phyloP scores from a whole-genome alignment of 306 rosid species.

The Citrullus colocynthis region DNA sequence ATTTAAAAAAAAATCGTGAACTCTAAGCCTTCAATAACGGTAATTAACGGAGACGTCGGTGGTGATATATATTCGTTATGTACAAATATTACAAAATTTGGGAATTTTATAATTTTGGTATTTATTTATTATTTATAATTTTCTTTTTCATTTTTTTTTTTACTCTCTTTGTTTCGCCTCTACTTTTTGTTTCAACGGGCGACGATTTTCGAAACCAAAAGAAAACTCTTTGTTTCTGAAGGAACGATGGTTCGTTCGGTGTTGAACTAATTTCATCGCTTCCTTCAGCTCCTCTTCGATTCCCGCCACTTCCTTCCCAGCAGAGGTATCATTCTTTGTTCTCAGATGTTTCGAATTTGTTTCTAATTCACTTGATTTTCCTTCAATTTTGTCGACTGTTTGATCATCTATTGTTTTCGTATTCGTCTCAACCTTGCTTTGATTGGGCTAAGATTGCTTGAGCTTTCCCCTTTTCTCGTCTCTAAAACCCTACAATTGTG shows the following conservation, averaged over 20 bases:
- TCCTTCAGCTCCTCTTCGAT: conserved; percentile 60
- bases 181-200: conserved; percentile 88
- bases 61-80: conserved; percentile 49
- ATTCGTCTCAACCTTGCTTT: neutral
- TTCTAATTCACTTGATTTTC: conserved; percentile 16
- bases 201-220: conserved; percentile 77
- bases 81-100: neutral
- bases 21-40: conserved; percentile 30
- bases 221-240: conserved; percentile 20
- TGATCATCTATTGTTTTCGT: neutral
- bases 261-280: conserved; percentile 15
- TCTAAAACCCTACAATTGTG: conserved; percentile 14
- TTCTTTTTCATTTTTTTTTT: neutral
- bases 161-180: conserved; percentile 10
- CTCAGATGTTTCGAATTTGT: conserved; percentile 4
- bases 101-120: neutral
- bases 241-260: conserved; percentile 13
- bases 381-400: neutral
- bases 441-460: neutral
- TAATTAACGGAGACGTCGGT: conserved; percentile 77
- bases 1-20: neutral
- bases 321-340: conserved; percentile 37
- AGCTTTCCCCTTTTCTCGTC: neutral
- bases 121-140: neutral
- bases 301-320: conserved; percentile 58